Conservation (phyloP, 164 flowering plant genomes). For the Vitis amurensis region DNA sequence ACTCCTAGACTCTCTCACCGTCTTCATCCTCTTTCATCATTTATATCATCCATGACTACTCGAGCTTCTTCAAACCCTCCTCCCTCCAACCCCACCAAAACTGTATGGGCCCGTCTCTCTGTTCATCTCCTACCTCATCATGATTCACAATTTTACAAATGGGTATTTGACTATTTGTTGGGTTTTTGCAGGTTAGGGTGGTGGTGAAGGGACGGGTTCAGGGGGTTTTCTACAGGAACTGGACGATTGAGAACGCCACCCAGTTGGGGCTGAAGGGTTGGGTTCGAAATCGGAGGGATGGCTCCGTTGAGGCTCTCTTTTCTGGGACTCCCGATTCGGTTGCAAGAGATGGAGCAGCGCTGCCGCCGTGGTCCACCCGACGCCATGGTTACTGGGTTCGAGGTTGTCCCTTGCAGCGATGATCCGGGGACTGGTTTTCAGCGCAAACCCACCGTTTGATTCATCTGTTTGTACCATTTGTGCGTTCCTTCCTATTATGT, state of each 20-base stretch:
- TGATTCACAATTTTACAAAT: background rate
- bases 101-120: conserved; percentile 16
- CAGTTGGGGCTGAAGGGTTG: conserved; percentile 67
- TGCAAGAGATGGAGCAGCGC: conserved; percentile 71
- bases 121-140: background rate
- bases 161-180: background rate
- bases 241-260: conserved; percentile 84
- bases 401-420: conserved; percentile 61
- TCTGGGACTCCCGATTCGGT: conserved; percentile 66
- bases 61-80: conserved; percentile 7
- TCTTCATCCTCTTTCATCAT: conserved; percentile 13
- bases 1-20: conserved; percentile 18
- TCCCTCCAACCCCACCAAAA: conserved; percentile 21
- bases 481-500: background rate
- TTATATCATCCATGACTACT: conserved; percentile 23
- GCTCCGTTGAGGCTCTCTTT: conserved; percentile 72
- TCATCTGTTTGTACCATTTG: background rate
- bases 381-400: conserved; percentile 67
- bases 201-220: conserved; percentile 81
- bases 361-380: conserved; percentile 80
- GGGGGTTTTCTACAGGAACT: conserved; percentile 84
- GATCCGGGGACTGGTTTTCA: conserved; percentile 70
- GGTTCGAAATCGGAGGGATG: conserved; percentile 63
- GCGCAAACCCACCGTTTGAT: conserved; percentile 61
- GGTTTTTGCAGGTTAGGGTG: conserved; percentile 59